Conservation (phyloP, 2,329 filamentous ascomycete species). For the Colletotrichum costaricense region DNA sequence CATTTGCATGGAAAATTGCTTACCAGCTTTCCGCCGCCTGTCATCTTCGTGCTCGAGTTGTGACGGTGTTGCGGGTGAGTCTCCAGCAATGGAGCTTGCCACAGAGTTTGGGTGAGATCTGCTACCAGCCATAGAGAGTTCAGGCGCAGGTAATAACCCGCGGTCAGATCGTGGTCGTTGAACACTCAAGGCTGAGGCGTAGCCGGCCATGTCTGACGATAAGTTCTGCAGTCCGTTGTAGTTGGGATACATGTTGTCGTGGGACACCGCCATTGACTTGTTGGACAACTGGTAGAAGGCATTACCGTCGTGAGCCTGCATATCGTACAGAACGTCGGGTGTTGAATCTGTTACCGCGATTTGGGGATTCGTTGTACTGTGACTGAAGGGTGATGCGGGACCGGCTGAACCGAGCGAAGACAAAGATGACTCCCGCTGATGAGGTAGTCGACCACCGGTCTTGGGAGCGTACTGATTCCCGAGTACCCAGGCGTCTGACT, state of each 20-base stretch:
- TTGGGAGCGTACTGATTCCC: constrained; percentile 51
- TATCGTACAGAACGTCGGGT: constrained; percentile 58
- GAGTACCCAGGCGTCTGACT: constrained; percentile 54
- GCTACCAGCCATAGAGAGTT: constrained; percentile 53
- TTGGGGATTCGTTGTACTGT: constrained; percentile 67
- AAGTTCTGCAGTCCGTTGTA: constrained; percentile 54
- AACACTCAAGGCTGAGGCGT: constrained; percentile 52
- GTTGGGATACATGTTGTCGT: constrained; percentile 52
- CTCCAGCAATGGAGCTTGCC: constrained; percentile 67
- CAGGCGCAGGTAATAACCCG: constrained; percentile 57
- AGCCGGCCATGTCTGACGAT: constrained; percentile 50
- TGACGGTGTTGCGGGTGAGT: constrained; percentile 70
- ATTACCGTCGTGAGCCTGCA: constrained; percentile 51
- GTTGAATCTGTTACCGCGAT: constrained; percentile 64
- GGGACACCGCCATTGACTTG: constrained; percentile 53
- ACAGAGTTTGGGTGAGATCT: constrained; percentile 66
- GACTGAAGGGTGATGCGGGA: constrained; percentile 69
- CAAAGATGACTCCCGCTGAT: constrained; percentile 71
- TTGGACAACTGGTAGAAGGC: constrained; percentile 58
- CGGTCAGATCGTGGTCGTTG: constrained; percentile 53
- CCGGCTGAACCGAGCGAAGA: constrained; percentile 70
- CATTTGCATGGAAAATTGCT: constrained; percentile 43
- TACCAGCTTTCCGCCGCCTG: constrained; percentile 67
- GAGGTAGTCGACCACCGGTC: constrained; percentile 52
- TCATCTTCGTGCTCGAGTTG: constrained; percentile 60